Conservation (phyloP, 805 yeast genomes). For the Hanseniaspora mollemarum region DNA sequence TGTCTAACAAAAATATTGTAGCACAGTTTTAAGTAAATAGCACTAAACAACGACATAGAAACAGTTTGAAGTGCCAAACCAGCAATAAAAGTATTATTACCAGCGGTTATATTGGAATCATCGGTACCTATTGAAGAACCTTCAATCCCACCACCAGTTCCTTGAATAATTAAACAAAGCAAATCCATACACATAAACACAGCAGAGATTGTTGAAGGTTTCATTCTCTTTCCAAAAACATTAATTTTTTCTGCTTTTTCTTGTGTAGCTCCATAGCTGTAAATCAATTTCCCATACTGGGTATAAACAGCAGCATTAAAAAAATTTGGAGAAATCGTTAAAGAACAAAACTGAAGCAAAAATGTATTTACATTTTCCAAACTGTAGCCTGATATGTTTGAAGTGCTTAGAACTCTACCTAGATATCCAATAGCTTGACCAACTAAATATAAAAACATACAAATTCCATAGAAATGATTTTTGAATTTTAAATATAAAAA, state of each 20-base stretch:
- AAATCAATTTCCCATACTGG: constrained; percentile 53
- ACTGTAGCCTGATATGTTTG: constrained; percentile 22
- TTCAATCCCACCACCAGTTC: constrained; percentile 65
- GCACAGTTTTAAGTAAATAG: constrained; percentile 40
- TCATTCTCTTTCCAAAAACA: constrained; percentile 32
- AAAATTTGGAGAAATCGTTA: constrained; percentile 74
- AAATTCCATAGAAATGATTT: constrained; percentile 48
- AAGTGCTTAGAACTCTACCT: constrained; percentile 43
- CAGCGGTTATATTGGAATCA: constrained; percentile 19
- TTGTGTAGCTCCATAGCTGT: constrained; percentile 39
- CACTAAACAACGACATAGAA: constrained; percentile 51
- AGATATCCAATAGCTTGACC: constrained; percentile 60
- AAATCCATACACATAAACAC: constrained; percentile 59
- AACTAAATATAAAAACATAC: constrained; percentile 19
- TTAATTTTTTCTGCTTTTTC: constrained; percentile 18
- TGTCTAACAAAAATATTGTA: constrained; percentile 31
- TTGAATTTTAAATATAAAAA: constrained; percentile 35
- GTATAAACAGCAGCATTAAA: constrained; percentile 76
- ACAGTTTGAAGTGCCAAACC: constrained; percentile 70
- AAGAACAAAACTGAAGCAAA: constrained; percentile 51
- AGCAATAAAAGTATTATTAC: constrained; percentile 46
- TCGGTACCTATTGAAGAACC: constrained; percentile 34
- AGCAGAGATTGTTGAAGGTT: constrained; percentile 30
- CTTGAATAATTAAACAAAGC: constrained; percentile 54
- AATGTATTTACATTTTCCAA: constrained; percentile 32